Conservation (phyloP, 331 rosid genomes). For the Quercus phellos region DNA sequence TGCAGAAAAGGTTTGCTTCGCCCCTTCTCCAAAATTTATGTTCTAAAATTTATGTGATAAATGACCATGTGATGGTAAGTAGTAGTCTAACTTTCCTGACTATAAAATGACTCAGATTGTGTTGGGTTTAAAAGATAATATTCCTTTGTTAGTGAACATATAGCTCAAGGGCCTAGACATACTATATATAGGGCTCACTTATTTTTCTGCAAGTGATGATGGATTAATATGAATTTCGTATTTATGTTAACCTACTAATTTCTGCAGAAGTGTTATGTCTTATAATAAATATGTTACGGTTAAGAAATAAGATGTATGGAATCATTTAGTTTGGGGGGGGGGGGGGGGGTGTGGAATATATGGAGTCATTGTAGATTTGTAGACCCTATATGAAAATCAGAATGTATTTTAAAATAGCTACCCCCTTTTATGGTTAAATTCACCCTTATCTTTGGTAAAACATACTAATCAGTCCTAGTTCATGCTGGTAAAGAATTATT, state of each 20-base stretch:
- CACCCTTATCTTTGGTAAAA: background rate
- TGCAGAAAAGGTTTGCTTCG: conserved; percentile 49
- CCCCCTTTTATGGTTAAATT: background rate
- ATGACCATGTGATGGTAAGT: background rate
- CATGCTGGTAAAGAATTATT: background rate
- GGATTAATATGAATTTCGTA: background rate
- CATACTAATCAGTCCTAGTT: background rate
- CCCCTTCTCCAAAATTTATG: background rate
- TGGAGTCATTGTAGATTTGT: background rate
- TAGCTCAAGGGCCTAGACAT: background rate
- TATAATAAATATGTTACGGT: background rate
- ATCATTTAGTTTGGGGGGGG: background rate
- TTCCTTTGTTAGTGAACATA: background rate
- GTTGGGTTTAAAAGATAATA: background rate
- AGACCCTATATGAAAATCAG: no score
- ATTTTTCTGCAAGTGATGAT: background rate
- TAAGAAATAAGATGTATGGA: background rate
- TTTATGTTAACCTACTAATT: background rate
- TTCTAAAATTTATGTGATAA: background rate
- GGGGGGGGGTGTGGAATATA: no score
- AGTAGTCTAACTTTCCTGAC: background rate
- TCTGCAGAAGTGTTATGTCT: background rate
- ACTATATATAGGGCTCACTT: background rate
- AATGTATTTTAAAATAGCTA: background rate
- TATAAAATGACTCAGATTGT: background rate